Evolutionary conservation across 2,329 filamentous ascomycete species (phyloP), one percentile per base, ranked within the genome.

Genomic region (Paraconiothyrium sp.): DNA sequence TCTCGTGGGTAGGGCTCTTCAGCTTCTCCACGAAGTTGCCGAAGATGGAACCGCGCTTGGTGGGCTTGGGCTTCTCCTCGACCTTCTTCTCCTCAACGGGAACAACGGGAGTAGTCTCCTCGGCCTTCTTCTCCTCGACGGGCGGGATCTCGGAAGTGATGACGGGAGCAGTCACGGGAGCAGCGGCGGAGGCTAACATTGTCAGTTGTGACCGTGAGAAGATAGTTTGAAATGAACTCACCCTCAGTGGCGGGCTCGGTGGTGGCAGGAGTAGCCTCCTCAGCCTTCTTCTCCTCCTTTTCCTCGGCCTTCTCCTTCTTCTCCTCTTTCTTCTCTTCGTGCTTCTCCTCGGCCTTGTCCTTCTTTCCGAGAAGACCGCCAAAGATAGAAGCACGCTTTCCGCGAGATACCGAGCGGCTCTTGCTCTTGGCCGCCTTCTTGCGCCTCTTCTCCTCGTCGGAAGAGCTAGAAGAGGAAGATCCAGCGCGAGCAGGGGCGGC

Each of bases 21-120:
- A 84, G 74, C 76, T 80, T 80, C 70, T 92, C 91, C 81, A 85
- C 86, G 77, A 92, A 89, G 74, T 88, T 89, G 72, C 88, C 88
- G 81, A 96, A 96, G 74, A 94, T 90, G 68, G 92, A 95, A 81
- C 89, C 89, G 80, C 93, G 92, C 91, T 96, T 97, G 80, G 88
- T 85, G 51, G 79, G 79, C 88, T 92, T 93, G 70, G 84, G 78
- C 71, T 78, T 78, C 64, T 76, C 71, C 51, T 78, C 73, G 47
- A 78, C 81, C 66, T 84, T 78, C 66, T 71, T 88, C 78, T 82
- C 83, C 55, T 77, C 72, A 70, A 87, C 84, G 62, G 56, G 56
- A 37, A 75, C 72, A 55, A 73, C 72, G 64, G 58, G 35, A 52
- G 50, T 35, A 27, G 72, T 73, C 52, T 83, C 80, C 64, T 81